Percentiles rank a stretch among this genome's conserved stretches.
These are phyloP conservation scores for Blastobotrys chiropterorum DNA, from an alignment of 805 yeast genomes.

Conservation along the genomic window DNA sequence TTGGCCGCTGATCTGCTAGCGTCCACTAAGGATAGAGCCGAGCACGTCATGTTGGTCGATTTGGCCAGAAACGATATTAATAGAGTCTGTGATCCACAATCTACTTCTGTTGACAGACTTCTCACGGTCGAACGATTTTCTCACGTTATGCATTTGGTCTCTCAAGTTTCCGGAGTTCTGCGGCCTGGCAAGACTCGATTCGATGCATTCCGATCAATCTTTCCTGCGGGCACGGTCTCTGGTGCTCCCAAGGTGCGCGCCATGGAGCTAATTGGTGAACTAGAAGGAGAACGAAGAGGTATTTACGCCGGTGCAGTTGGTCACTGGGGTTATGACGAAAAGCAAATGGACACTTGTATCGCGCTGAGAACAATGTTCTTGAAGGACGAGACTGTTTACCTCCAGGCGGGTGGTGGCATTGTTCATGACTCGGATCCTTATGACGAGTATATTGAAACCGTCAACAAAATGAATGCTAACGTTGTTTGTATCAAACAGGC, in stretches of 20 bases:
- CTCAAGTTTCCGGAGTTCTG: conserved; percentile 88
- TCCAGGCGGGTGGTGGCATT: conserved; percentile 99
- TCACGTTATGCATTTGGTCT: conserved; percentile 94
- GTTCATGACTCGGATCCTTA: conserved; percentile 91
- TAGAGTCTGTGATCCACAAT: conserved; percentile 81
- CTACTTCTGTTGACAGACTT: conserved; percentile 82
- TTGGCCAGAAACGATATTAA: conserved; percentile 94
- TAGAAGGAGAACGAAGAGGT: conserved; percentile 90
- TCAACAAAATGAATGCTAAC: conserved; percentile 96
- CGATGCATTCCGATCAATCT: conserved; percentile 95
- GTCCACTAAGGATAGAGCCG: conserved; percentile 90
- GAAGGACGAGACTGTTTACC: conserved; percentile 82
- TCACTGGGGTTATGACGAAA: conserved; percentile 94
- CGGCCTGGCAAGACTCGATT: conserved; percentile 81
- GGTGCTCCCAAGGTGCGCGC: conserved; percentile 98
- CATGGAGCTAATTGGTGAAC: conserved; percentile 86
- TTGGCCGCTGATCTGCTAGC: conserved; percentile 68
- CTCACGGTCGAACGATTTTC: conserved; percentile 89
- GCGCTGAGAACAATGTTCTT: conserved; percentile 96
- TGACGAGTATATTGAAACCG: conserved; percentile 92
- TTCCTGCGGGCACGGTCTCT: conserved; percentile 98
- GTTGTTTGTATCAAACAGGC: conserved; percentile 88
- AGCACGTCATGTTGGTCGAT: conserved; percentile 98
- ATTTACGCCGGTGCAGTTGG: conserved; percentile 99
- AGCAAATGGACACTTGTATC: conserved; percentile 94